These are phyloP conservation scores for Phyllachora maydis DNA, from an alignment of 2,329 filamentous ascomycete species.

Conservation along the genomic window DNA sequence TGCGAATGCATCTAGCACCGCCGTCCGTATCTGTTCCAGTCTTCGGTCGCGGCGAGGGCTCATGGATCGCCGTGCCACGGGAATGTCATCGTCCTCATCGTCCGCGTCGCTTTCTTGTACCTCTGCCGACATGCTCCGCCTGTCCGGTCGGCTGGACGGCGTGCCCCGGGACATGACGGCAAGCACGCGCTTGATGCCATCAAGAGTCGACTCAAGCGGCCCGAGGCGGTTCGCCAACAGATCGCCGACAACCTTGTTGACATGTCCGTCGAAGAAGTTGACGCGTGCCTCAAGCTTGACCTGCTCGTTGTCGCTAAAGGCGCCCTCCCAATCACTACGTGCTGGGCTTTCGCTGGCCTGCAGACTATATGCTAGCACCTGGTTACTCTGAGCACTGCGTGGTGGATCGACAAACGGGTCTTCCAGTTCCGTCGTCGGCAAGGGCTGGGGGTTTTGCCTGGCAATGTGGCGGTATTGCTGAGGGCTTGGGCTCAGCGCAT, in stretches of 20 bases:
- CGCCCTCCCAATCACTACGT: slow-evolving; percentile 81
- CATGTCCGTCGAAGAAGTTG: slow-evolving; percentile 76
- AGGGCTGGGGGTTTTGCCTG: slow-evolving; percentile 22
- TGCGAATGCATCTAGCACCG: slow-evolving; percentile 53
- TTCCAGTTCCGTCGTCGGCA: slow-evolving; percentile 32
- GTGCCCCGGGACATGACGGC: slow-evolving; percentile 31
- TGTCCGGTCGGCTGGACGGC: slow-evolving; percentile 32
- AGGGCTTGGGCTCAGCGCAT: slow-evolving; percentile 55
- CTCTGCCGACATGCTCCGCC: slow-evolving; percentile 51
- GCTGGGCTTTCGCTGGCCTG: slow-evolving; percentile 40
- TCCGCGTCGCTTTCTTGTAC: slow-evolving; percentile 73
- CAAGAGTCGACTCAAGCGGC: slow-evolving; percentile 64
- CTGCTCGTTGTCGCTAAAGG: slow-evolving; percentile 65
- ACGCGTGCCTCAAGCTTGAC: slow-evolving; percentile 64
- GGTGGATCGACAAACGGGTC: slow-evolving; percentile 39
- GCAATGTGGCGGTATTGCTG: slow-evolving; percentile 27
- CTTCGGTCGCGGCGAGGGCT: slow-evolving; percentile 65
- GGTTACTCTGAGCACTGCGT: slow-evolving; percentile 21
- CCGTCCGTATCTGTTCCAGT: slow-evolving; percentile 60
- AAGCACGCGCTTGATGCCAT: slow-evolving; percentile 52
- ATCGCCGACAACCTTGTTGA: slow-evolving; percentile 67
- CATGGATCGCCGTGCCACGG: slow-evolving; percentile 41
- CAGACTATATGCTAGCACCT: too few relatives aligned
- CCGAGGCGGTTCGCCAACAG: slow-evolving; percentile 57
- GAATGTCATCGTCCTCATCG: slow-evolving; percentile 64